These are phyloP conservation scores for Fusarium musae DNA, from an alignment of 2,329 filamentous ascomycete genomes.

Conservation along the genomic window DNA sequence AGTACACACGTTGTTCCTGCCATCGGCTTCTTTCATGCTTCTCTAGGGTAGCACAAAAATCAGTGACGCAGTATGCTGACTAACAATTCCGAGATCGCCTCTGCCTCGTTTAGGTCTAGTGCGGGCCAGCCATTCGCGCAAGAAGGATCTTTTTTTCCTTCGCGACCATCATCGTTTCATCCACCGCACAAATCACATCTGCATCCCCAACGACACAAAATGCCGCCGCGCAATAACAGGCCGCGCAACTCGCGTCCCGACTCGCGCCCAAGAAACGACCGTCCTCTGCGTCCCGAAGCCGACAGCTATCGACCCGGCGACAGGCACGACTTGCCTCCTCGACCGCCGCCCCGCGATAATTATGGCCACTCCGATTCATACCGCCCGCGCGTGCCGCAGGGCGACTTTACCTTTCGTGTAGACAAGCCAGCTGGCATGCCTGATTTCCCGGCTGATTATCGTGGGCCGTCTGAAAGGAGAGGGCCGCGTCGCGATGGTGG, in stretches of 20 bases:
- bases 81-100: background rate
- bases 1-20: background rate
- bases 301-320: conserved; percentile 48
- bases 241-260: conserved; percentile 27
- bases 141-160: conserved; percentile 31
- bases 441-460: conserved; percentile 44
- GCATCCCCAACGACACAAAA: conserved; percentile 1
- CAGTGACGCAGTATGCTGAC: conserved; percentile 16
- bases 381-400: conserved; percentile 50
- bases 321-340: conserved; percentile 32
- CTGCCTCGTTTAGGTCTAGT: background rate
- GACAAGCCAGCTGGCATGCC: conserved; percentile 63
- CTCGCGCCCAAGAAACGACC: conserved; percentile 26
- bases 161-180: conserved; percentile 31
- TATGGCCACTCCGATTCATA: conserved; percentile 44
- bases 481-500: conserved; percentile 41
- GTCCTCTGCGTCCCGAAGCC: conserved; percentile 36
- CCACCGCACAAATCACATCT: background rate
- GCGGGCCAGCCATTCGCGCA: conserved; percentile 18
- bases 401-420: conserved; percentile 67
- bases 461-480: conserved; percentile 31
- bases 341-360: conserved; percentile 36
- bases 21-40: rapidly evolving
- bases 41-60: background rate
- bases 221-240: conserved; percentile 32